Conservation (phyloP, 2,329 filamentous ascomycete species). For the Fusarium redolens region DNA sequence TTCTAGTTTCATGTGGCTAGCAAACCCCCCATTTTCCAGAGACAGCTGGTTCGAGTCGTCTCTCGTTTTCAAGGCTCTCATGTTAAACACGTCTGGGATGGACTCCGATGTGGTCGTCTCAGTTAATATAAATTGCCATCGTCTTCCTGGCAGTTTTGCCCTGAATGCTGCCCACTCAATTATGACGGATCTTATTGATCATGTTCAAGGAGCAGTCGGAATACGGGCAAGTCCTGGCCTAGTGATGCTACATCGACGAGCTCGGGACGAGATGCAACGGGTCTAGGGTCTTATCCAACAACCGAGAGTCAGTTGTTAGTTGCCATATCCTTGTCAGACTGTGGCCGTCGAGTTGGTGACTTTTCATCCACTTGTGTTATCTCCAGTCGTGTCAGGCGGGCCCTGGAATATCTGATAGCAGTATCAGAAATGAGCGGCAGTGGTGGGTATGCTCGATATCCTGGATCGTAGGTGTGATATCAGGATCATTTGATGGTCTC, state of each 20-base stretch:
- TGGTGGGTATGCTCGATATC: background rate
- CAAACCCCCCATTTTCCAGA: background rate
- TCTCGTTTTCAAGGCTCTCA: background rate
- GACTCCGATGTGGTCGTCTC: background rate
- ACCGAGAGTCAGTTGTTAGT: conserved; percentile 21
- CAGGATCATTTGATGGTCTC: background rate
- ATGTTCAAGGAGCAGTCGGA: background rate
- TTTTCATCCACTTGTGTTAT: conserved; percentile 7
- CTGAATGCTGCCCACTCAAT: background rate
- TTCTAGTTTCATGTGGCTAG: conserved; percentile 9
- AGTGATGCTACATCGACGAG: conserved; percentile 16
- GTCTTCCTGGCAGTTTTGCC: background rate
- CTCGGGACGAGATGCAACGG: conserved; percentile 20
- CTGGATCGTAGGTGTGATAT: background rate
- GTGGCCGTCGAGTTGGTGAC: conserved; percentile 24
- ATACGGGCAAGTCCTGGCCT: background rate
- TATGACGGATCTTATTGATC: background rate
- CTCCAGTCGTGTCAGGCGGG: background rate
- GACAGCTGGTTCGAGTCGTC: background rate
- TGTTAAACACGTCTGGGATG: background rate
- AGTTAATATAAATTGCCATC: background rate
- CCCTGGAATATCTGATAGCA: background rate
- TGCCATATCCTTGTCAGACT: conserved; percentile 29
- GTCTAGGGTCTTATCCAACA: conserved; percentile 22
- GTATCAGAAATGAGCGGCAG: background rate